Conservation (phyloP, 2,329 filamentous ascomycete genomes). For the Coleophoma eucalyptorum region DNA sequence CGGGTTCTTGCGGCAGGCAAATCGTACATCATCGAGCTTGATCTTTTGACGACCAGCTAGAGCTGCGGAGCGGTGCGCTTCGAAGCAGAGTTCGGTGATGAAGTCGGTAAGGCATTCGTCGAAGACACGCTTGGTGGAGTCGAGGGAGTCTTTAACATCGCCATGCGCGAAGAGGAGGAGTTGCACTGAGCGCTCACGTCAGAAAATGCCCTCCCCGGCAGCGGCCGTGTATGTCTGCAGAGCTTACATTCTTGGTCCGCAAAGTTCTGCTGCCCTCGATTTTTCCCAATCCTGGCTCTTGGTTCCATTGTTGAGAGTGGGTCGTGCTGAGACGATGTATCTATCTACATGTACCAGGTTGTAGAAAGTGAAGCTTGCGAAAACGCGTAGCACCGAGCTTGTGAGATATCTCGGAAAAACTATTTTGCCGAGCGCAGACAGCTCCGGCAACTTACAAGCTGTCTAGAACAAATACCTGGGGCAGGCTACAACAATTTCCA, state of each 20-base stretch:
- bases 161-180: slow-evolving; percentile 77
- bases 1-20: slow-evolving; percentile 82
- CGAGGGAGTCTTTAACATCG: slow-evolving; percentile 73
- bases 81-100: slow-evolving; percentile 89
- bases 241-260: slow-evolving; percentile 63
- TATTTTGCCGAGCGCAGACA: too few species aligned
- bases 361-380: background rate
- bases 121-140: slow-evolving; percentile 79
- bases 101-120: slow-evolving; percentile 97
- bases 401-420: background rate
- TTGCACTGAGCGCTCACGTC: slow-evolving; percentile 46
- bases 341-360: background rate
- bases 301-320: slow-evolving; percentile 61
- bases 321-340: background rate
- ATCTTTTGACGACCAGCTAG: slow-evolving; percentile 92
- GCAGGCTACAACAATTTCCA: too few species aligned
- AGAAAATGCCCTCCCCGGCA: too few species aligned
- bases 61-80: slow-evolving; percentile 79
- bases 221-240: background rate
- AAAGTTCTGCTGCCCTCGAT: slow-evolving; percentile 83
- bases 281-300: slow-evolving; percentile 71
- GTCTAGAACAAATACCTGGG: background rate
- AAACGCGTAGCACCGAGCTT: background rate
- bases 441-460: background rate
- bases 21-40: slow-evolving; percentile 97